Evolutionary conservation across 805 yeast genomes (phyloP), one percentile per base, ranked within the genome.

Genomic region (Yamadazyma olivae): DNA sequence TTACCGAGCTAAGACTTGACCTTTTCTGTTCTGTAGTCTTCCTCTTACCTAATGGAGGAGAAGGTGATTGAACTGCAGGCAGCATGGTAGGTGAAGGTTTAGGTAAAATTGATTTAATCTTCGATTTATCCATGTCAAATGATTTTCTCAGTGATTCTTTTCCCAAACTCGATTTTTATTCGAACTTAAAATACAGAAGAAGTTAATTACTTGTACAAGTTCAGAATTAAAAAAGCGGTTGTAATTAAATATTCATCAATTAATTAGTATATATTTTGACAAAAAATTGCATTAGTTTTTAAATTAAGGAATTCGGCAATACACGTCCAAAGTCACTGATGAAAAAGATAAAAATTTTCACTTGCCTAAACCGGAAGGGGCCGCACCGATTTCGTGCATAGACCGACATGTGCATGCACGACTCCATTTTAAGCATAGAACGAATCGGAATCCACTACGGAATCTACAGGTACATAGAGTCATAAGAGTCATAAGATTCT

Each of bases 81-180:
- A 36, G 32, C 7, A 48, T 38, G 5, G 48, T 32, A 3, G 59
- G 51, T 17, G 62, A 48, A 12, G 70, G 71, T 44, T 67, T 67
- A 16, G 73, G 73, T 30, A 67, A 56, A 32, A 67, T 67, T 21
- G 67, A 57, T 48, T 67, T 67, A 48, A 67, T 48, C 44, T 59
- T 64, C 12, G 65, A 50, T 44, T 61, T 64, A 36, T 65, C 69
- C 68, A 63, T 62, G 14, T 10, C 23, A 20, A 20, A 7, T 7
- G 23, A 20, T 7, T 20, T 7, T 16, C 32, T 9, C 3, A n/a
- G 10, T 20, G 23, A 20, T 20, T 20, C 7, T 20, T 20, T 20
- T 20, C 23, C 23, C 7, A 20, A 7, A 10, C 23, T 20, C 23
- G 23, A 10, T 20, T 20, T 20, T 7, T n/a, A n/a, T n/a, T n/a